These are phyloP conservation scores for Aciculosporium take DNA, from an alignment of 2,329 filamentous ascomycete genomes.

Conservation along the genomic window DNA sequence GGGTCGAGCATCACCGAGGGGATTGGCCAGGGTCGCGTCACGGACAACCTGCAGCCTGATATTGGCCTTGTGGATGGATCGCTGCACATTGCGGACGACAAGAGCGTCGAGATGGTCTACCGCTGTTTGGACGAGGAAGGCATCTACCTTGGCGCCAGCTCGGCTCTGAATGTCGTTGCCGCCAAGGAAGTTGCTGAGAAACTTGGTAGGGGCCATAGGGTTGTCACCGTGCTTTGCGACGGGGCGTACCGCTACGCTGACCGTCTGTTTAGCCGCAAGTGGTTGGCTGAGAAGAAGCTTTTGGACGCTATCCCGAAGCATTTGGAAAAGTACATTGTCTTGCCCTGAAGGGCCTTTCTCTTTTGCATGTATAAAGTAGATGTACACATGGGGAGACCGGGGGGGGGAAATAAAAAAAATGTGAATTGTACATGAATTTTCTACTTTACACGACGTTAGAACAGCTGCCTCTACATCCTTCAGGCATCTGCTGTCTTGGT, in stretches of 20 bases:
- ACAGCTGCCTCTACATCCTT: background rate
- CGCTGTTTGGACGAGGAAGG: constrained; percentile 91
- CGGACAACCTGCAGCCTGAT: constrained; percentile 84
- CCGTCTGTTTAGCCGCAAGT: constrained; percentile 78
- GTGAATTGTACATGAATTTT: constrained; percentile 11
- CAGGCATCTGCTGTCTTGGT: background rate
- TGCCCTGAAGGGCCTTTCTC: constrained; percentile 40
- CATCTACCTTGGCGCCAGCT: constrained; percentile 86
- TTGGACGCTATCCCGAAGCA: constrained; percentile 68
- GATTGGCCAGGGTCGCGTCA: constrained; percentile 90
- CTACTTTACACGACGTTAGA: constrained; percentile 1
- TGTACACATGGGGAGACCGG: background rate
- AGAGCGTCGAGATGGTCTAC: constrained; percentile 97
- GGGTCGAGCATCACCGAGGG: constrained; percentile 93
- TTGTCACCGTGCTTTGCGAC: constrained; percentile 89
- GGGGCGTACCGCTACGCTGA: constrained; percentile 97
- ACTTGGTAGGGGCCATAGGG: constrained; percentile 73
- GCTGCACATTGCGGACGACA: constrained; percentile 74
- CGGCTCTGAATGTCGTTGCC: constrained; percentile 85
- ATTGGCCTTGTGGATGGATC: constrained; percentile 74
- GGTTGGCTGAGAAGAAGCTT: constrained; percentile 77
- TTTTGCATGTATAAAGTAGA: no score
- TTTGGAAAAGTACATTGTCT: constrained; percentile 84
- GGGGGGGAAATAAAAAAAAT: constrained; percentile 1
- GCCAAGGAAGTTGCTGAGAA: constrained; percentile 88